These are phyloP conservation scores for Gremmenia infestans DNA, from an alignment of 2,329 filamentous ascomycete species.

Conservation along the genomic window DNA sequence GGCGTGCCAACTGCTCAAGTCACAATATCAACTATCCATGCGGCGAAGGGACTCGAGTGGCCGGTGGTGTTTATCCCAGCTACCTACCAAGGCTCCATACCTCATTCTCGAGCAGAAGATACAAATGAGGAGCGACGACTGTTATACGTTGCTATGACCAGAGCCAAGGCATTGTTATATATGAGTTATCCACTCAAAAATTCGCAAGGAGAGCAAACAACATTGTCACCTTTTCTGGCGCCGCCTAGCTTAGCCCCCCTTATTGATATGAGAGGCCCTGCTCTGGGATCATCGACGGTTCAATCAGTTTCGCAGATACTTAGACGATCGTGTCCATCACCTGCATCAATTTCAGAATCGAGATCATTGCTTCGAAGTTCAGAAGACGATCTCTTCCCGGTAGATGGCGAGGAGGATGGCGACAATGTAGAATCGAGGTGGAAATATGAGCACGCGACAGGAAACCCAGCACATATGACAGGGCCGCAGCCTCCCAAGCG, in stretches of 20 bases:
- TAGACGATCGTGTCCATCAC: slow-evolving; percentile 53
- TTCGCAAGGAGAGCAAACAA: slow-evolving; percentile 56
- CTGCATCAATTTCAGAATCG: slow-evolving; percentile 35
- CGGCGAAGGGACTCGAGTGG: slow-evolving; percentile 95
- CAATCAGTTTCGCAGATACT: slow-evolving; percentile 68
- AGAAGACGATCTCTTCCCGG: slow-evolving; percentile 65
- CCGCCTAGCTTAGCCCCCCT: slow-evolving; percentile 45
- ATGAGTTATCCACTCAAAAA: slow-evolving; percentile 73
- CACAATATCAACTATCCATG: slow-evolving; percentile 94
- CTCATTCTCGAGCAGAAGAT: slow-evolving; percentile 82
- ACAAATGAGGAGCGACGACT: slow-evolving; percentile 81
- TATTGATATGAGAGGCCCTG: slow-evolving; percentile 62
- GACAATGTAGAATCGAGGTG: slow-evolving; percentile 33
- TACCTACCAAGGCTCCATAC: slow-evolving; percentile 84
- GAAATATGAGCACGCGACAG: slow-evolving; percentile 28
- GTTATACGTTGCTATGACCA: slow-evolving; percentile 94
- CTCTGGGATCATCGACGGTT: slow-evolving; percentile 58
- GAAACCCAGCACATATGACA: slow-evolving; percentile 18
- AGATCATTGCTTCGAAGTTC: slow-evolving; percentile 49
- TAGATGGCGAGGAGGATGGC: slow-evolving; percentile 50
- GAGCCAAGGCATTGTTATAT: slow-evolving; percentile 81
- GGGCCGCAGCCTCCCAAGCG: slow-evolving; percentile 22
- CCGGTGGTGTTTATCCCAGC: slow-evolving; percentile 90
- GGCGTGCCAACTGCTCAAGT: slow-evolving; percentile 58
- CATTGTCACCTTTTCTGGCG: slow-evolving; percentile 68